These are phyloP conservation scores for Amaranthus cruentus DNA, from an alignment of 148 eudicot species.

Conservation along the genomic window DNA sequence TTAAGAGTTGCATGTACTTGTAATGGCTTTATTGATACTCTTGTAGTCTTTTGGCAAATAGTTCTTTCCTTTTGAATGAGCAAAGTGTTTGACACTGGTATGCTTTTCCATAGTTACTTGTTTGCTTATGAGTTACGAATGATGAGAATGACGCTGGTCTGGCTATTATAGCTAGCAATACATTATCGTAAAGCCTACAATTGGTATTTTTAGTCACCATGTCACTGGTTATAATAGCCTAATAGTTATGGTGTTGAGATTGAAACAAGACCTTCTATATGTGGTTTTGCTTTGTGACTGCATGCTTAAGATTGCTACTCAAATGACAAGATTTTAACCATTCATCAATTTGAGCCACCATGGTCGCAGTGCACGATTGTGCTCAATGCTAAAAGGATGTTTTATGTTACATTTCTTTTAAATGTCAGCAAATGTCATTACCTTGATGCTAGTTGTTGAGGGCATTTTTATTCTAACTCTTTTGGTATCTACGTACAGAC, in stretches of 20 bases:
- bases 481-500: conserved; percentile 36
- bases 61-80: too few species aligned
- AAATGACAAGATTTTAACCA: neutral
- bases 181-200: neutral
- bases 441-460: conserved; percentile 1
- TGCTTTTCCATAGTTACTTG: neutral
- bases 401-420: too few species aligned
- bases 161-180: neutral
- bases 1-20: neutral
- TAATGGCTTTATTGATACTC: too few species aligned
- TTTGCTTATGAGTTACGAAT: neutral
- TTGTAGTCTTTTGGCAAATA: too few species aligned
- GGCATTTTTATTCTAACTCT: neutral
- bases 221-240: neutral
- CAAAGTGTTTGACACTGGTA: neutral
- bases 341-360: neutral
- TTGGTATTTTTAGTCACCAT: neutral
- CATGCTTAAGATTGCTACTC: neutral
- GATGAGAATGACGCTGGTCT: neutral
- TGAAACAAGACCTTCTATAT: neutral
- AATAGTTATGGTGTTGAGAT: neutral
- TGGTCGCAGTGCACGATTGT: neutral
- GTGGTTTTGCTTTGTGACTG: neutral
- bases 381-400: neutral
- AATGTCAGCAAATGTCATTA: neutral